Evolutionary conservation across 495 filamentous ascomycete species (phyloP).

Genomic region (Mycothermus thermophilus): DNA sequence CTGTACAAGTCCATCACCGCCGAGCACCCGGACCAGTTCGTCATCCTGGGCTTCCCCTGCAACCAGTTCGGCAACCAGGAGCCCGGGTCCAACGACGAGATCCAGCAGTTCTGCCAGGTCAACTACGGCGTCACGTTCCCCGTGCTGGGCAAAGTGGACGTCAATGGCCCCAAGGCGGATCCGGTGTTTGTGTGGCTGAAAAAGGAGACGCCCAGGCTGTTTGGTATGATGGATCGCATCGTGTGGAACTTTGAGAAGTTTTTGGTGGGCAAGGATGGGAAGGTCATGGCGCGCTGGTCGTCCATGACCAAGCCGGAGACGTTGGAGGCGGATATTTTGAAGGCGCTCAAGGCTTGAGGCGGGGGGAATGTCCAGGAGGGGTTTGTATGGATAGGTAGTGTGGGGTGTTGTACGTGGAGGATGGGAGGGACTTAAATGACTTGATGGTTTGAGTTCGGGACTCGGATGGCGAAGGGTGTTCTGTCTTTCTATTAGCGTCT

Average conservation of each 20-base stretch:
- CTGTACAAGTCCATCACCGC: constrained; percentile 68
- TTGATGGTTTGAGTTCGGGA: no score
- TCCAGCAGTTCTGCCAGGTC: constrained; percentile 79
- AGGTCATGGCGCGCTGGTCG: constrained; percentile 70
- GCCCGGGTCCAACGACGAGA: constrained; percentile 76
- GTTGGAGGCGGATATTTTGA: constrained; percentile 57
- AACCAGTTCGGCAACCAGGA: constrained; percentile 94
- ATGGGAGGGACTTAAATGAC: no score
- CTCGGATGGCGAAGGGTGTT: no score
- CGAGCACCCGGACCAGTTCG: constrained; percentile 58
- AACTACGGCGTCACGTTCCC: constrained; percentile 97
- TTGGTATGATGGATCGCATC: constrained; percentile 66
- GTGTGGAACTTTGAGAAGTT: constrained; percentile 99
- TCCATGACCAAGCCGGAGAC: constrained; percentile 73
- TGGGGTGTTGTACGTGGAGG: no score
- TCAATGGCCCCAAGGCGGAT: constrained; percentile 72
- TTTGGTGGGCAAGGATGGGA: constrained; percentile 69
- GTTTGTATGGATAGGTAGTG: no score
- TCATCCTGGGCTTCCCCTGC: constrained; percentile 90
- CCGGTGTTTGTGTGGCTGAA: constrained; percentile 87
- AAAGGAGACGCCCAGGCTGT: constrained; percentile 61
- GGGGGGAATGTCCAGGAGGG: no score
- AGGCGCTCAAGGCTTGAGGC: constrained; percentile 57
- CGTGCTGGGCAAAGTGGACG: constrained; percentile 78
- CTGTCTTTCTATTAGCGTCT: no score